A percentile compares a stretch with the other conserved stretches of the same genome.
Conservation (phyloP, 371 early-diverging fungal species). For the Mucor mucedo region DNA sequence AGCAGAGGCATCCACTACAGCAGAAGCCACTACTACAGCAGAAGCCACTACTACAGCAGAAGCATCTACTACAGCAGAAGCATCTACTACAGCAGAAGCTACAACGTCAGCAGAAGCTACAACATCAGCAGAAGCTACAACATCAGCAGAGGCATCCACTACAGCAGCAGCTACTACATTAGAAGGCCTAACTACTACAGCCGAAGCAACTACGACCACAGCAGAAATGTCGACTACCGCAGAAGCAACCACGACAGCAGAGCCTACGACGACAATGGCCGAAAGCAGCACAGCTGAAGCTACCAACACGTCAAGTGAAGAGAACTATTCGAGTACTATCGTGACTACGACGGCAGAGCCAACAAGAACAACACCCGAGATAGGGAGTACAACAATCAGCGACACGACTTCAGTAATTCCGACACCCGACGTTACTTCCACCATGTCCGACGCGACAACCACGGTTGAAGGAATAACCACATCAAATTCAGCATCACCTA, state of each 20-base stretch:
- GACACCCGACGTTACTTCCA: conserved; percentile 1
- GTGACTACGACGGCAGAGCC: not conserved
- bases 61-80: not conserved
- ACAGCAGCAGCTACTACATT: too few species aligned
- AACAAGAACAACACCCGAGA: not conserved
- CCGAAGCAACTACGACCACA: not conserved
- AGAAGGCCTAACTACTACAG: too few species aligned
- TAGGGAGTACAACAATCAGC: not conserved
- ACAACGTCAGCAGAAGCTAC: not conserved
- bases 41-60: not conserved
- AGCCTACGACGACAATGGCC: too few species aligned
- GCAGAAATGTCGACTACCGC: not conserved
- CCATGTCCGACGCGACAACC: not conserved
- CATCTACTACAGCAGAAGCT: not conserved
- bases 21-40: not conserved
- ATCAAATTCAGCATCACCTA: not conserved
- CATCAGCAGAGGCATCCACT: too few species aligned
- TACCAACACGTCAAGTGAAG: not conserved
- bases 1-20: not conserved
- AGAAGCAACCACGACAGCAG: too few species aligned
- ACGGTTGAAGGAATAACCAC: too few species aligned
- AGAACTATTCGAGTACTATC: not conserved
- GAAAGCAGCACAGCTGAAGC: not conserved
- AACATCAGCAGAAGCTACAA: not conserved
- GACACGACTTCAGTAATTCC: not conserved